phyloP scores from a whole-genome alignment of 2,329 filamentous ascomycete species.

The Cordyceps cicadae region DNA sequence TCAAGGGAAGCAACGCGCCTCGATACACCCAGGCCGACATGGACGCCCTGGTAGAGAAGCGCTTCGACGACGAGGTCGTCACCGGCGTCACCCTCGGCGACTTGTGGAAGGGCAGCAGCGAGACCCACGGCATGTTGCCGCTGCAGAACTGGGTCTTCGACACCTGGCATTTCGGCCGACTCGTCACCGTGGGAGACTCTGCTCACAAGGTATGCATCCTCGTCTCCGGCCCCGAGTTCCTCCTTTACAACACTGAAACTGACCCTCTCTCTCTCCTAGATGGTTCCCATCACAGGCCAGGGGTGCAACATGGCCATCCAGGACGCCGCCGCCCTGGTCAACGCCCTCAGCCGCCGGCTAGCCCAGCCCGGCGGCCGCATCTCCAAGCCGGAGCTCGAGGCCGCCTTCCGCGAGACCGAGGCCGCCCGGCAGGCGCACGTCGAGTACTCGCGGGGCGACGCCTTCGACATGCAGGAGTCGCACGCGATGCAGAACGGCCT shows the following conservation, averaged over 20 bases:
- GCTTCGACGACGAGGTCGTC: not conserved
- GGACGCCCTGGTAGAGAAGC: not conserved
- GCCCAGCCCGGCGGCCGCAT: not conserved
- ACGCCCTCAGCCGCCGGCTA: not conserved
- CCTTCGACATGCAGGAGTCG: not conserved
- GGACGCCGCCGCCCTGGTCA: constrained; percentile 14
- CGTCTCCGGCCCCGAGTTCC: not conserved
- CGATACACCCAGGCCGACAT: not conserved
- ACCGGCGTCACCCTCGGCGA: constrained; percentile 20
- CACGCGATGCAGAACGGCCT: constrained; percentile 1
- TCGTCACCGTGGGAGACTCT: constrained; percentile 32
- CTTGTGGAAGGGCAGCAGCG: constrained; percentile 21
- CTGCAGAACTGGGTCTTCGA: constrained; percentile 29
- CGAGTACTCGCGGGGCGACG: not conserved
- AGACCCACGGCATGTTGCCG: constrained; percentile 22
- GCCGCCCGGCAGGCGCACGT: not conserved
- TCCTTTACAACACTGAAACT: not conserved
- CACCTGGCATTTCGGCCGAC: constrained; percentile 30
- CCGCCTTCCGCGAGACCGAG: not conserved
- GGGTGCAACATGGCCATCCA: constrained; percentile 18
- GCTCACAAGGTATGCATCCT: constrained; percentile 27
- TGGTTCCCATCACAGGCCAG: constrained; percentile 17
- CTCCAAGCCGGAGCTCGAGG: not conserved
- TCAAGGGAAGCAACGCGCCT: not conserved
- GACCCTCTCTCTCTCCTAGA: constrained; percentile 11